Evolutionary conservation across 164 flowering plant species (phyloP).

Genomic region (Macadamia tetraphylla): DNA sequence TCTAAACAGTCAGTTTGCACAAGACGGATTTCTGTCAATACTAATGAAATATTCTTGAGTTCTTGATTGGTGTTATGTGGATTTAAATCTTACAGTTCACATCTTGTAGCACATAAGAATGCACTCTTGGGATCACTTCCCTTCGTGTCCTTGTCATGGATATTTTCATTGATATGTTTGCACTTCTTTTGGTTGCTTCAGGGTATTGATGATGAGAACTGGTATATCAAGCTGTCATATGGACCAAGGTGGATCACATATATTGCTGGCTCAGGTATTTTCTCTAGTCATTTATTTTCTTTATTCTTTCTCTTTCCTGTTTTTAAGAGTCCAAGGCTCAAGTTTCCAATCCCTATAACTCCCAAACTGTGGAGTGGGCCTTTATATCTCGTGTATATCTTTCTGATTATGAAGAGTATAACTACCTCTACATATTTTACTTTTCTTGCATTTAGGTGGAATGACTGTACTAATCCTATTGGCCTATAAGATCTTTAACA

Average conservation of each 20-base stretch:
- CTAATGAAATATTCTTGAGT: neutral
- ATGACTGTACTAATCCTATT: conserved; percentile 40
- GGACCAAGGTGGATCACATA: conserved; percentile 76
- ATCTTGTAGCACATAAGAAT: neutral
- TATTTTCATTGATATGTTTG: neutral
- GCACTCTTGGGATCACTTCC: neutral
- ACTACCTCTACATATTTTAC: neutral
- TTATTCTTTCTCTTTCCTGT: neutral
- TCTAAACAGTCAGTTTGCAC: neutral
- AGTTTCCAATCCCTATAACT: too few relatives aligned
- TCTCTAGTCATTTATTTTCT: neutral
- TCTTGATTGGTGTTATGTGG: neutral
- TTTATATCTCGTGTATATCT: neutral
- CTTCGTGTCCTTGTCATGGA: neutral
- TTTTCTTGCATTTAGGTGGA: conserved; percentile 40
- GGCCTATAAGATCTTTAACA: conserved; percentile 38
- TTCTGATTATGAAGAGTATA: neutral
- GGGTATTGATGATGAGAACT: conserved; percentile 26
- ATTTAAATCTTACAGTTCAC: neutral
- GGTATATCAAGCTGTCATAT: conserved; percentile 58
- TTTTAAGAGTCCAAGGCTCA: too few relatives aligned
- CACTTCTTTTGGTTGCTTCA: conserved; percentile 10
- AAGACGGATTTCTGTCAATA: neutral
- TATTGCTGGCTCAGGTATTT: conserved; percentile 29
- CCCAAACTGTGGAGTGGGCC: too few relatives aligned